phyloP scores from a whole-genome alignment of 164 flowering plant genomes.

The Santalum album region DNA sequence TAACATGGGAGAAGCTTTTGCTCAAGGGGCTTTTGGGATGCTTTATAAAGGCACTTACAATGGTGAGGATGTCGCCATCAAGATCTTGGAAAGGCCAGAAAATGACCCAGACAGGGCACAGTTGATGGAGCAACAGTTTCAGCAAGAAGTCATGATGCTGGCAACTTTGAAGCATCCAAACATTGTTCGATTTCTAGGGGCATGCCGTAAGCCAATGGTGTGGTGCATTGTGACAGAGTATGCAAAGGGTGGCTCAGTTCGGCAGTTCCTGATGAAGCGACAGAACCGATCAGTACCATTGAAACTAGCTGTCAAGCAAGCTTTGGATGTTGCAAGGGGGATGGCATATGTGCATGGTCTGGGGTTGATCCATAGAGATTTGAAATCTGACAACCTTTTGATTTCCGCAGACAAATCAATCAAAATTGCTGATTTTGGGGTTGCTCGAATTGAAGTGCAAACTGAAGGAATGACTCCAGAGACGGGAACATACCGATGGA shows the following conservation, averaged over 20 bases:
- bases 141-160: conserved; percentile 70
- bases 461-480: conserved; percentile 42
- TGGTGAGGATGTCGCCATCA: conserved; percentile 70
- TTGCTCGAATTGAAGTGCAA: conserved; percentile 20
- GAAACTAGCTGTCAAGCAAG: conserved; percentile 60
- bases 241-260: conserved; percentile 71
- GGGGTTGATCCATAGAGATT: conserved; percentile 58
- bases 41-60: conserved; percentile 57
- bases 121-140: conserved; percentile 64
- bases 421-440: conserved; percentile 19
- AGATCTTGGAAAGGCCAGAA: conserved; percentile 65
- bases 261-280: conserved; percentile 49
- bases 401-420: conserved; percentile 13
- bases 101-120: conserved; percentile 43
- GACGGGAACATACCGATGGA: conserved; percentile 79
- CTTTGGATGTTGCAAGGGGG: conserved; percentile 72
- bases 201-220: conserved; percentile 57
- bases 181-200: conserved; percentile 64
- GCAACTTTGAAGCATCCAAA: conserved; percentile 56
- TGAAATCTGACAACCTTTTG: conserved; percentile 62
- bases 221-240: conserved; percentile 81
- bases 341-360: conserved; percentile 70
- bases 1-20: conserved; percentile 56
- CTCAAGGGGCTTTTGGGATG: conserved; percentile 71
- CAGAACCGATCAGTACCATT: conserved; percentile 51